Base-by-base conservation (phyloP, 805 yeast genomes). In the Cyberlindnera samutprakarnensis region DNA sequence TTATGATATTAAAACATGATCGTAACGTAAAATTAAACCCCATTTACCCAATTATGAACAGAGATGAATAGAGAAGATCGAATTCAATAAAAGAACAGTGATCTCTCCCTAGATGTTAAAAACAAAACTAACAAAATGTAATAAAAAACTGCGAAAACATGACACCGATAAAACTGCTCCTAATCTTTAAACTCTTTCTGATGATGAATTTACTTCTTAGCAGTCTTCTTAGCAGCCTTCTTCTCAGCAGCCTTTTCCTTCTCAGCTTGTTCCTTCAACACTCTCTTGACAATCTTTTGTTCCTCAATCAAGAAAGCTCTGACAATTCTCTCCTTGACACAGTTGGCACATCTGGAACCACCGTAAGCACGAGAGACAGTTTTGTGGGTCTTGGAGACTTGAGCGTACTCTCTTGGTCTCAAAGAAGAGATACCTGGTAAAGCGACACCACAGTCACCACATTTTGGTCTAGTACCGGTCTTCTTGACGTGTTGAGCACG, bases 291-390 rank as follows among this genome's bases (percentile, higher is more conserved):
- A 53, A 92, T 87, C 85, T 92, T 92, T 76, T 92, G 97, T 75
- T 90, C 98, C 76, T 92, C 97, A 54, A 92, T 85, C 68, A 90
- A 81, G 86, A 90, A 90, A 63, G 97, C 96, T 75, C 97, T 88
- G 66, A 88, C 88, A 59, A 90, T 78, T 80, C 96, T 85, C 72
- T 90, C 95, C 81, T 88, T 88, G 65, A 90, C 96, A 75, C 95
- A 85, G 84, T 75, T 85, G 68, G 88, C 95, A 75, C 90, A 85
- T 76, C 81, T 81, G 62, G 84, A 78, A 68, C 98, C 98, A 76
- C 98, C 97, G 87, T 90, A 90, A 57, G 95, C 87, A 80, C 98
- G 90, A 63, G 88, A 88, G 54, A 90, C 98, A 54, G 95, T 82
- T 80, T 90, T 90, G 75, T 80, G 82, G 62, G 95, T 85, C 76